Base-by-base conservation (phyloP, 805 yeast species). In the Cyberlindnera euphorbiiphila region DNA sequence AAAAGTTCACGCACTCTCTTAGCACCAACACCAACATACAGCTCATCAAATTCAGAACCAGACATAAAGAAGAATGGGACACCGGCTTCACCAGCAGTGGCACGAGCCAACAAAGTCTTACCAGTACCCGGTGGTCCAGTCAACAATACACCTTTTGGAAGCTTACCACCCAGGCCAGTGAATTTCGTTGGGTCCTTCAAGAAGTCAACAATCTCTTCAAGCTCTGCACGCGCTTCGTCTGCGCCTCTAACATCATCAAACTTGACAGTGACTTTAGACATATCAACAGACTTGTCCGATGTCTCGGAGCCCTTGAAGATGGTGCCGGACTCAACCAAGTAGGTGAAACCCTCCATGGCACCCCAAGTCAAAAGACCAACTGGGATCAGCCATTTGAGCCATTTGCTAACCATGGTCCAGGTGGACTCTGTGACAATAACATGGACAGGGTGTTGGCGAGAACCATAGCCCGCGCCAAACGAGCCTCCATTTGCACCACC, bases 41-140 rank as follows among this genome's bases (percentile, higher is more conserved):
- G 75, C 65, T 93, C 98, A 60, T 94, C 99, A 59, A 93, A 93
- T 61, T 93, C 98, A 1, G 96, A 86, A 32, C 98, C 98, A 6
- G 96, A 85, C 97, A 93, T 91, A 64, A 91, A 91, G 65, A 89
- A 91, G 59, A 93, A 93, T 29, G 98, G 98, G 17, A 93, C 98
- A 39, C 96, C 98, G 6, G 98, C 98, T 64, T 91, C 98, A 47
- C 98, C 98, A 7, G 98, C 98, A 21, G 96, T 94, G 20, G 98
- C 98, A 53, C 98, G 78, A 0, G 98, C 98, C 47, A 93, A 74
- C 49, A 91, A 69, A 1, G 98, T 93, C 61, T 93, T 91, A 76
- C 98, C 98, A 6, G 98, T 91, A 65, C 98, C 98, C 28, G 98
- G 98, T 25, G 98, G 98, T 31, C 98, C 98, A 10, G 98, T 93